Percentiles rank a stretch among this genome's conserved stretches.
These are phyloP conservation scores for Miamiensis avidus DNA, from an alignment of 169 alveolate species.

Conservation along the genomic window DNA sequence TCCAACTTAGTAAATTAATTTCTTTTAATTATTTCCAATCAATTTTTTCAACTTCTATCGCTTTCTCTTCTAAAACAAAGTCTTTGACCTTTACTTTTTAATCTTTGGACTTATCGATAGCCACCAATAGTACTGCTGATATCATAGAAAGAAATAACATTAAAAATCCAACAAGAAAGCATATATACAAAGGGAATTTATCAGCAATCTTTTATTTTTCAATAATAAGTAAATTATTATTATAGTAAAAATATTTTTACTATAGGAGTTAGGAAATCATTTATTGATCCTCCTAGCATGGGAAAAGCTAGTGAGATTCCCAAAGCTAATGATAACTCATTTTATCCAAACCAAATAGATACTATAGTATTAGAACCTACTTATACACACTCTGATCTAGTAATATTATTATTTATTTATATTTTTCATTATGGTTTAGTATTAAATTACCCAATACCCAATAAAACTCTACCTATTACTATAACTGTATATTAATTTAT, in stretches of 20 bases:
- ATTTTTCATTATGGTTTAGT: too few species aligned
- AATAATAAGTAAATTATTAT: too few species aligned
- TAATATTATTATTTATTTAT: too few species aligned
- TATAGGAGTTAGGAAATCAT: neutral
- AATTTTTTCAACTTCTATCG: neutral
- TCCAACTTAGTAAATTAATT: neutral
- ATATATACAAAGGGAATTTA: neutral
- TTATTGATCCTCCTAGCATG: neutral
- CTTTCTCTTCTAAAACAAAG: too few species aligned
- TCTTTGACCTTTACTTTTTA: neutral
- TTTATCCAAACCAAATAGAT: neutral
- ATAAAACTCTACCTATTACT: neutral
- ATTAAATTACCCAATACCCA: neutral
- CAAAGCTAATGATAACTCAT: neutral
- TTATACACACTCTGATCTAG: neutral
- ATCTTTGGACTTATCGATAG: neutral
- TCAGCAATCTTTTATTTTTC: neutral
- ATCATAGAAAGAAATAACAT: neutral
- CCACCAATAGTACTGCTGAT: neutral
- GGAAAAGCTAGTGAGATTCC: neutral
- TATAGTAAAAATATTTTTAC: too few species aligned
- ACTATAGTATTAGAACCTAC: neutral
- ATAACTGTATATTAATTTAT: too few species aligned
- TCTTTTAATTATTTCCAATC: neutral
- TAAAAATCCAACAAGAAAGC: neutral